These are phyloP conservation scores for Brassica cretica DNA, from an alignment of 345 rosid genomes.

Conservation along the genomic window DNA sequence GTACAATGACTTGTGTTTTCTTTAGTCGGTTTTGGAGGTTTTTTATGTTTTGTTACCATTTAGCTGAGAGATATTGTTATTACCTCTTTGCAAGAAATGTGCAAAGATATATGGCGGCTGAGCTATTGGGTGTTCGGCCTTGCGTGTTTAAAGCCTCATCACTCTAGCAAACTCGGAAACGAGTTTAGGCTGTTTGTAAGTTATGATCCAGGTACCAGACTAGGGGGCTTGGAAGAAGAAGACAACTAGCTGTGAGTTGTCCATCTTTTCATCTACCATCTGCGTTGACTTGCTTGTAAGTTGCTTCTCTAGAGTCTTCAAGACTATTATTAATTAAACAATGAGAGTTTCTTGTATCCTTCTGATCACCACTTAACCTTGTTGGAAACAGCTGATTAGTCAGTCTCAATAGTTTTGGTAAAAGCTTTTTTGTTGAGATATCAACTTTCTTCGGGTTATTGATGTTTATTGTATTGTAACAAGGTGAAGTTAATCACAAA, in stretches of 20 bases:
- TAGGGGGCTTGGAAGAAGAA: slow-evolving; percentile 71
- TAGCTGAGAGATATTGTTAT: background rate
- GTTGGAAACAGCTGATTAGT: no score
- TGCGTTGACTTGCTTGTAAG: no score
- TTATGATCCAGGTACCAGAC: slow-evolving; percentile 73
- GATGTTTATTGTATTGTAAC: no score
- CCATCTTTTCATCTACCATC: no score
- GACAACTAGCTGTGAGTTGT: slow-evolving; percentile 34
- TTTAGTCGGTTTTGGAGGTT: background rate
- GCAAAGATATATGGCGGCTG: slow-evolving; percentile 79
- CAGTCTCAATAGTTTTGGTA: no score
- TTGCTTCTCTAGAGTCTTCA: no score
- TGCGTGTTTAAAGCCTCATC: slow-evolving; percentile 78
- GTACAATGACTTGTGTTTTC: slow-evolving; percentile 37
- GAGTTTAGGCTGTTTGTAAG: slow-evolving; percentile 78
- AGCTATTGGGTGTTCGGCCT: slow-evolving; percentile 67
- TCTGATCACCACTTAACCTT: no score
- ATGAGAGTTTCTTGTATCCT: no score
- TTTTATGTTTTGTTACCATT: background rate
- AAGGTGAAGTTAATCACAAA: no score
- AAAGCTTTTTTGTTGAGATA: no score
- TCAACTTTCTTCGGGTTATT: no score
- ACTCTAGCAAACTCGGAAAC: slow-evolving; percentile 88
- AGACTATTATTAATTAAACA: no score
- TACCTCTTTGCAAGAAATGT: slow-evolving; percentile 60